A percentile compares a stretch with the other conserved stretches of the same genome.
Evolutionary conservation across 768 basidiomycete species (phyloP).

Genomic region (Leucocoprinus leucothites): DNA sequence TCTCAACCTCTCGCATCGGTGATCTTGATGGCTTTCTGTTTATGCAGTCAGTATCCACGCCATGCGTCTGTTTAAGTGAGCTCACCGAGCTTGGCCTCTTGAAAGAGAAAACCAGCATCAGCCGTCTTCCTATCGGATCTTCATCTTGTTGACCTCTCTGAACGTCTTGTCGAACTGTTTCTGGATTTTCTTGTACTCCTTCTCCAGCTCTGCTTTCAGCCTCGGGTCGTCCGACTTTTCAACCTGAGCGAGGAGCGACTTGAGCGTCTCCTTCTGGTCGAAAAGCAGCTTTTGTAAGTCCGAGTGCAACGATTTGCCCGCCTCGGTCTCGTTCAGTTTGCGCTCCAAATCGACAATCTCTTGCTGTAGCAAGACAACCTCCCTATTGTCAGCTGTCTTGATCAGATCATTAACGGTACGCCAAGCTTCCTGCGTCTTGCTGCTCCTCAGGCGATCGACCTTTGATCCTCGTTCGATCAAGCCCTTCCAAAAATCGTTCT

Average conservation of each 20-base stretch:
- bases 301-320: slow-evolving; percentile 19
- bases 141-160: slow-evolving; percentile 14
- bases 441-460: slow-evolving; percentile 20
- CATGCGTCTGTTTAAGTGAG: neutral
- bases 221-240: slow-evolving; percentile 9
- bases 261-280: slow-evolving; percentile 18
- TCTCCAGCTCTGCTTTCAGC: slow-evolving; percentile 4
- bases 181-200: slow-evolving; percentile 7
- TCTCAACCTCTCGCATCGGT: neutral
- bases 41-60: neutral
- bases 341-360: slow-evolving; percentile 21
- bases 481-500: slow-evolving; percentile 42
- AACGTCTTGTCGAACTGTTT: slow-evolving; percentile 18
- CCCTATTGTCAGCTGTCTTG: slow-evolving; percentile 2
- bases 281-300: slow-evolving; percentile 23
- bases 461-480: slow-evolving; percentile 40
- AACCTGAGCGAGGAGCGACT: neutral
- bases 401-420: slow-evolving; percentile 20
- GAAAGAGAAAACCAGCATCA: slow-evolving; percentile 4
- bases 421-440: slow-evolving; percentile 22
- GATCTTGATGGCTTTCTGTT: slow-evolving; percentile 10
- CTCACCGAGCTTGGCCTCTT: slow-evolving; percentile 1
- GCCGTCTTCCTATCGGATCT: slow-evolving; percentile 7
- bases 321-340: slow-evolving; percentile 22
- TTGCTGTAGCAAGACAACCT: slow-evolving; percentile 20